Base-by-base conservation (phyloP, 495 filamentous ascomycete species). In the Annulohypoxylon moriforme region DNA sequence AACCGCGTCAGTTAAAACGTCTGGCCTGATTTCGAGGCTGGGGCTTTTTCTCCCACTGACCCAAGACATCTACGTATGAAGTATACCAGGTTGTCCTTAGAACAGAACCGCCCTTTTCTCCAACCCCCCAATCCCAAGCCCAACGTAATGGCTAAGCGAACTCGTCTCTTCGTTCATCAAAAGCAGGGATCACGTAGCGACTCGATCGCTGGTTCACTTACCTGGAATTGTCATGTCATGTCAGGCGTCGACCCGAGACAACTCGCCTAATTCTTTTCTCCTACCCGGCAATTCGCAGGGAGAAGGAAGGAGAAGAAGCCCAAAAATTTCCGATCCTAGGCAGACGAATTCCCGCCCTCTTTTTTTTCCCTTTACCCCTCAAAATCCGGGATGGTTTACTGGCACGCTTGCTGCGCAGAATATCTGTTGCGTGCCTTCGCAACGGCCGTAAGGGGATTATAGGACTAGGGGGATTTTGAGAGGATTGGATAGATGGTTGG, bases 231-330 rank as follows among this genome's bases (percentile, higher is more conserved):
- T 61, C 65, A 69, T 67, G 68, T 69, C 64, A 66, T 50, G 67
- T 61, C 75, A 75, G 57, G 73, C 49, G 38, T 69, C 25, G 49
- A 66, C 66, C 75, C 75, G 75, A 77, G 75, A 77, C 75, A 76
- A 66, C 73, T 77, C 75, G 75, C 74, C 68, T 77, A 77, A 72
- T 67, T 66, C 52, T 68, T 68, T 69, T 65, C 63, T 68, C 68
- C 70, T 72, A 67, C 60, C 64, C 70, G 75, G 64, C 70, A 71
- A 62, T 42, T 58, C 38, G 38, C 62, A 62, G 59, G 36, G 42
- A 27, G 27, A 44, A 29, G 44, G 47, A 14, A 40, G 36, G 14
- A 60, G 20, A 40, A 47, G 18, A 42, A 22, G 52, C 62, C 58
- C 31, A 25, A 63, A 72, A 68, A 49, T 65, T 65, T 67, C 71